Percentiles rank a stretch among this genome's conserved stretches.
Evolutionary conservation across 169 alveolate genomes (phyloP).

Genomic region (Plasmodium adleri): DNA sequence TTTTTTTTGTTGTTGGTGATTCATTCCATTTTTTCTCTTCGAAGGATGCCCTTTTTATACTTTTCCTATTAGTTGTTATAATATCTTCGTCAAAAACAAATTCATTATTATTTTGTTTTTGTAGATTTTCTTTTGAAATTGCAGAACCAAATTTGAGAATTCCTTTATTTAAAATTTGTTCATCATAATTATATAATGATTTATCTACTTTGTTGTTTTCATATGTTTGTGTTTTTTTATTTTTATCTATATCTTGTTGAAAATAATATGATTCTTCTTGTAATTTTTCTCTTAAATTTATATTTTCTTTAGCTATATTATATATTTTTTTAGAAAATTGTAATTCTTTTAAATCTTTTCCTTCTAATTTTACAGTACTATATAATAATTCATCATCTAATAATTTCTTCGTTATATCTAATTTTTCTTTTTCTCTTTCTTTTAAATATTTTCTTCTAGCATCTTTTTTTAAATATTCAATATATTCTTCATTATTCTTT

Average conservation of each 20-base stretch:
- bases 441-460: slow-evolving; percentile 95
- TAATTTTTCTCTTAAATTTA: slow-evolving; percentile 88
- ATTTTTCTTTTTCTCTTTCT: slow-evolving; percentile 93
- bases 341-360: slow-evolving; percentile 79
- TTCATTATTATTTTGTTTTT: slow-evolving; percentile 8
- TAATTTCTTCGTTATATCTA: slow-evolving; percentile 94
- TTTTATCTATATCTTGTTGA: slow-evolving; percentile 92
- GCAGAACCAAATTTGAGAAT: slow-evolving; percentile 66
- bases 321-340: slow-evolving; percentile 90
- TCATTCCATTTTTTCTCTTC: slow-evolving; percentile 12
- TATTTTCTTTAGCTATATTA: slow-evolving; percentile 90
- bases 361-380: slow-evolving; percentile 83
- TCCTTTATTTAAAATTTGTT: slow-evolving; percentile 65
- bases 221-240: slow-evolving; percentile 71
- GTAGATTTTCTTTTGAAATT: slow-evolving; percentile 12
- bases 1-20: slow-evolving; percentile 12
- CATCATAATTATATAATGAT: slow-evolving; percentile 49
- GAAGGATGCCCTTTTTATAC: slow-evolving; percentile 27
- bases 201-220: slow-evolving; percentile 40
- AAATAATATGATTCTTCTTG: slow-evolving; percentile 81
- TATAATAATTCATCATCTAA: slow-evolving; percentile 92
- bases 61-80: slow-evolving; percentile 13
- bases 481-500: slow-evolving; percentile 79
- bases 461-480: slow-evolving; percentile 83
- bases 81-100: slow-evolving; percentile 39